These are phyloP conservation scores for Exophiala mesophila DNA, from an alignment of 2,329 filamentous ascomycete genomes.

Conservation along the genomic window DNA sequence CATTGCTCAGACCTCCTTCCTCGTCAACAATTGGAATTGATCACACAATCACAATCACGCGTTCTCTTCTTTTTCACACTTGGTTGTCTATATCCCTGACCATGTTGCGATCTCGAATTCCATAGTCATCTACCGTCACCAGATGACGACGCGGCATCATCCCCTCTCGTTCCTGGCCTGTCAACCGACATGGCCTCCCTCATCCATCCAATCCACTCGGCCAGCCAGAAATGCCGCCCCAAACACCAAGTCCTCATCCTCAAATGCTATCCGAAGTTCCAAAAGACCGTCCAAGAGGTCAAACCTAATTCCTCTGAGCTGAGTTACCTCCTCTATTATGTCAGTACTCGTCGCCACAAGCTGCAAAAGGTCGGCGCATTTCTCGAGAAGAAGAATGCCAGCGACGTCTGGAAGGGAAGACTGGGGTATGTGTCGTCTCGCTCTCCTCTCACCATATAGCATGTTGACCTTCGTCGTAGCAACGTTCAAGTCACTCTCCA, in stretches of 20 bases:
- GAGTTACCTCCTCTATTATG: constrained; percentile 95
- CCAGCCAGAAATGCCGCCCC: constrained; percentile 65
- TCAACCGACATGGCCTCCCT: constrained; percentile 22
- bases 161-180: background rate
- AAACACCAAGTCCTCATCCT: constrained; percentile 96
- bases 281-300: constrained; percentile 85
- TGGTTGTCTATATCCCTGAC: constrained; percentile 1
- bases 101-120: constrained; percentile 4
- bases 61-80: too few relatives aligned
- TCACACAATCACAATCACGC: too few relatives aligned
- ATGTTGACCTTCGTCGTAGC: constrained; percentile 41
- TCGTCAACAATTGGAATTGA: too few relatives aligned
- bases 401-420: constrained; percentile 82
- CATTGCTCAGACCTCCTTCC: too few relatives aligned
- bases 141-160: constrained; percentile 9
- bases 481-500: constrained; percentile 94
- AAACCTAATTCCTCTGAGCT: constrained; percentile 96
- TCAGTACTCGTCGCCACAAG: constrained; percentile 88
- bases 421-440: constrained; percentile 62
- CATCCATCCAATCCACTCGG: constrained; percentile 47
- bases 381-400: constrained; percentile 86
- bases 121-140: constrained; percentile 2
- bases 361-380: constrained; percentile 94
- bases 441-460: background rate
- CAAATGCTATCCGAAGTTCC: constrained; percentile 91